Base-by-base conservation (phyloP, 1,284 basidiomycete genomes). In the Porodaedalea pini region DNA sequence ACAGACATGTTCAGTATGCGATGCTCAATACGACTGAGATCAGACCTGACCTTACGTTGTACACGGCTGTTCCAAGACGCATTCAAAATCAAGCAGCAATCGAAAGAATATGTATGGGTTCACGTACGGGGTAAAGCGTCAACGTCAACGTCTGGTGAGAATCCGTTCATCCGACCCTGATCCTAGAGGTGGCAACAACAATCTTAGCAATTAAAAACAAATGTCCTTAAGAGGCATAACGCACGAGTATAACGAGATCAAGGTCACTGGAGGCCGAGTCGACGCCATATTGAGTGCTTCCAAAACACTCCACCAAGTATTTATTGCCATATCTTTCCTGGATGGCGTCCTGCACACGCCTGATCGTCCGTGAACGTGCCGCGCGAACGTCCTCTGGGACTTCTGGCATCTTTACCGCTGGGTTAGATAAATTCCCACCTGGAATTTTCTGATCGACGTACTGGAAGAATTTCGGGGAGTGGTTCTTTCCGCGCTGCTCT, bases 181-280 rank as follows among this genome's bases (percentile, higher is more conserved):
- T 81, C 79, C 79, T 81, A 47, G 5, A 23, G 7, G 4, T n/a
- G n/a, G n/a, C n/a, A n/a, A n/a, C 51, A 52, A 43, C 7, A 40
- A 36, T n/a, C 36, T 23, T 2, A 48, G 51, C 15, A 56, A 54
- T n/a, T 15, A 23, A 25, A 45, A 40, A 41, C 6, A 34, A 36
- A 51, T 32, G 49, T 37, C 13, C 27, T 39, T 17, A 43, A 19
- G 10, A 40, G 1, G 43, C 3, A 31, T 25, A 10, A 68, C 77
- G 59, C 49, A 81, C 80, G n/a, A 79, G 58, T 43, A 81, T 66
- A 21, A 81, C 75, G 51, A 82, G 60, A 63, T 82, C 80, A 51
- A 82, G 65, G 62, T 82, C 80, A 61, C 77, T 77, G 3, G 51
- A 61, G 0, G 63, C 40, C 36, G 68, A 65, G 21, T 73, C 70